Conservation (phyloP, 345 rosid species). For the Lumnitzera racemosa region DNA sequence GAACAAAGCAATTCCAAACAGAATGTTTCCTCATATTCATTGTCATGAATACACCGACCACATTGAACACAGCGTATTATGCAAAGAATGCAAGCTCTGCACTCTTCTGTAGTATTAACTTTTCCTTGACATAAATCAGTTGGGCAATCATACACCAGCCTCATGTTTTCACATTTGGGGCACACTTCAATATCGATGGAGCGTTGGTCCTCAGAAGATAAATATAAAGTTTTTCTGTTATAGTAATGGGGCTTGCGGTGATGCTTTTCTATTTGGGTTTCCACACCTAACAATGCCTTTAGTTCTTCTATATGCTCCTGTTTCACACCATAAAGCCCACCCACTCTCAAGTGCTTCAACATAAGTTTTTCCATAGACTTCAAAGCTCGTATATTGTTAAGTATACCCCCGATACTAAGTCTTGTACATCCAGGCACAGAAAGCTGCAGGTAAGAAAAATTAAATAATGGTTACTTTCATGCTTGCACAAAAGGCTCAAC, state of each 20-base stretch:
- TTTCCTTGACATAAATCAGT: slow-evolving; percentile 57
- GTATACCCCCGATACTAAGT: slow-evolving; percentile 54
- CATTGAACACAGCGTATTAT: slow-evolving; percentile 66
- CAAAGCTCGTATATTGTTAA: slow-evolving; percentile 46
- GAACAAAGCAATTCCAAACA: slow-evolving; percentile 58
- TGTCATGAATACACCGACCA: slow-evolving; percentile 68
- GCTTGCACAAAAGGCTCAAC: too few relatives aligned
- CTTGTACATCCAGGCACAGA: slow-evolving; percentile 75
- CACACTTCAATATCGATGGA: slow-evolving; percentile 70
- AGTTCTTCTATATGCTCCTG: slow-evolving; percentile 51
- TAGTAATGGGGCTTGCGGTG: slow-evolving; percentile 49
- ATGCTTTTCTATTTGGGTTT: slow-evolving; percentile 16
- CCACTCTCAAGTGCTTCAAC: slow-evolving; percentile 59
- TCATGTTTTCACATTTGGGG: slow-evolving; percentile 57
- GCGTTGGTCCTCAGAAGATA: slow-evolving; percentile 58
- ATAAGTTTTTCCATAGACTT: slow-evolving; percentile 35
- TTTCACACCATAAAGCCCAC: slow-evolving; percentile 54
- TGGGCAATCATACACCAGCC: slow-evolving; percentile 81
- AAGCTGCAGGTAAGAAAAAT: slow-evolving; percentile 34
- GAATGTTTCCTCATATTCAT: slow-evolving; percentile 73
- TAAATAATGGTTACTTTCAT: too few relatives aligned
- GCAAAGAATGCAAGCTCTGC: slow-evolving; percentile 78
- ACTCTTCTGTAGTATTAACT: slow-evolving; percentile 24
- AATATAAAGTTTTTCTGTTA: slow-evolving; percentile 39
- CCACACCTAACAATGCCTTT: slow-evolving; percentile 36